Evolutionary conservation across 306 rosid species (phyloP).

Genomic region (Sophora flavescens): DNA sequence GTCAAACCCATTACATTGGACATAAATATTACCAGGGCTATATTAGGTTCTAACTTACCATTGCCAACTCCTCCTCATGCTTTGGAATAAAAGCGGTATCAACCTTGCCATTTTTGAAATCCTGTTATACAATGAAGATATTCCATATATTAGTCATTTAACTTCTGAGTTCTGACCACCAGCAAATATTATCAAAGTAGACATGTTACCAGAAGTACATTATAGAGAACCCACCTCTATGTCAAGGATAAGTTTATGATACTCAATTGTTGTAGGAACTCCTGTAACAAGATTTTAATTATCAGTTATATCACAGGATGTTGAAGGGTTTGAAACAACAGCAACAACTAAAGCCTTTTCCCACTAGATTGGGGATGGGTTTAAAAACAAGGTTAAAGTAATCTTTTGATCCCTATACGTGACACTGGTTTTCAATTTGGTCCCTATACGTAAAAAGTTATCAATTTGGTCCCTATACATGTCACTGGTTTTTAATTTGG

Average conservation of each 20-base stretch:
- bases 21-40: conserved; percentile 4
- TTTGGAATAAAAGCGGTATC: conserved; percentile 97
- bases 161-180: conserved; percentile 16
- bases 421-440: too few relatives aligned
- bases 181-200: conserved; percentile 34
- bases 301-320: conserved; percentile 17
- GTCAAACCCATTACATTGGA: background rate
- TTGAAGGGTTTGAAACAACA: conserved; percentile 30
- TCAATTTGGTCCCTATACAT: too few relatives aligned
- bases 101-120: conserved; percentile 89
- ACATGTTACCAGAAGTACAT: background rate
- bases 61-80: conserved; percentile 84
- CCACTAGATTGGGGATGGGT: background rate
- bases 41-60: conserved; percentile 67
- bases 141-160: conserved; percentile 30
- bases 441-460: too few relatives aligned
- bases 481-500: too few relatives aligned
- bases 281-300: conserved; percentile 58
- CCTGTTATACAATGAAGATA: conserved; percentile 56
- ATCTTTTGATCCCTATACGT: too few relatives aligned
- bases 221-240: conserved; percentile 64
- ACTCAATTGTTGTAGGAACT: conserved; percentile 98
- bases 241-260: conserved; percentile 96
- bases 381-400: too few relatives aligned
- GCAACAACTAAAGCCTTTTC: too few relatives aligned